Conservation (phyloP, 2,329 filamentous ascomycete species). For the Annulohypoxylon truncatum region DNA sequence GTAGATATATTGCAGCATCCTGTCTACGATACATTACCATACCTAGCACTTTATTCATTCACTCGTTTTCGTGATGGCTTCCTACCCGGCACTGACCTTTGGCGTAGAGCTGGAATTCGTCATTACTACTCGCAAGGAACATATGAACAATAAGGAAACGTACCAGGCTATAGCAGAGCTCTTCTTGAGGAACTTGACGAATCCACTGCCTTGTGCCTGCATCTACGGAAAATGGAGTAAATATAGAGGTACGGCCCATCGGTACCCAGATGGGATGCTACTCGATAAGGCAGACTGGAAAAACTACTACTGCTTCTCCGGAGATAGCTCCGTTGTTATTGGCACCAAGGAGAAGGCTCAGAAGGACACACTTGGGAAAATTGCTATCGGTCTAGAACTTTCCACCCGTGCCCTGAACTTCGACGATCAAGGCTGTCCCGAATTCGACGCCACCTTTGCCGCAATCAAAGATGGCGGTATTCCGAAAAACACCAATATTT, state of each 20-base stretch:
- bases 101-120: slow-evolving; percentile 15
- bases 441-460: slow-evolving; percentile 5
- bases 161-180: slow-evolving; percentile 10
- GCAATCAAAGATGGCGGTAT: slow-evolving; percentile 1
- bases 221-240: slow-evolving; percentile 10
- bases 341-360: background rate
- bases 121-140: background rate
- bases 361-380: background rate
- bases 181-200: slow-evolving; percentile 5
- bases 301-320: slow-evolving; percentile 12
- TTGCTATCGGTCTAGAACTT: slow-evolving; percentile 12
- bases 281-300: slow-evolving; percentile 10
- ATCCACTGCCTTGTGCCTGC: slow-evolving; percentile 15
- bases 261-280: slow-evolving; percentile 4
- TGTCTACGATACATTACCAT: background rate
- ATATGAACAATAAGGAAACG: background rate
- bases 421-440: slow-evolving; percentile 5
- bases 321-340: slow-evolving; percentile 1
- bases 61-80: slow-evolving; percentile 6
- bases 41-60: background rate
- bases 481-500: background rate
- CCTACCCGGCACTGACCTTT: slow-evolving; percentile 4
- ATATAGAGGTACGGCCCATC: slow-evolving; percentile 6
- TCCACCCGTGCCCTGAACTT: slow-evolving; percentile 9
- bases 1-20: slow-evolving; percentile 1